A percentile compares a stretch with the other conserved stretches of the same genome.
These are phyloP conservation scores for Penicillium sp. DNA, from an alignment of 2,329 filamentous ascomycete genomes.

Conservation along the genomic window DNA sequence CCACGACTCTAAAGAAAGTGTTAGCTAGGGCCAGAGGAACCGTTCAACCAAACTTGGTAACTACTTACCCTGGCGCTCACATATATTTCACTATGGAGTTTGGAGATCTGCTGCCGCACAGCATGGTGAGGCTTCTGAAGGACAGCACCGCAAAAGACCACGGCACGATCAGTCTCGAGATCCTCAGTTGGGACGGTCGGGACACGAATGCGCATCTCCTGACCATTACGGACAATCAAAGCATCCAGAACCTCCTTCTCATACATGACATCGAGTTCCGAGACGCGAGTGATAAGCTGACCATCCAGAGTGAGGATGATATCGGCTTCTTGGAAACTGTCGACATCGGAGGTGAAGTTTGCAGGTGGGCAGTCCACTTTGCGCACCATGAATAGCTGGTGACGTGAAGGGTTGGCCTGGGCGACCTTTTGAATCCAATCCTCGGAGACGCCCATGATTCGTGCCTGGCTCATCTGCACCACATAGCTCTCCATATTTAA, in stretches of 20 bases:
- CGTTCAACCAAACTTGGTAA: neutral
- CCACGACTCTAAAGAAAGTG: slow-evolving; percentile 63
- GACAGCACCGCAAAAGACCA: slow-evolving; percentile 94
- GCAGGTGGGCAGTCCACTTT: slow-evolving; percentile 73
- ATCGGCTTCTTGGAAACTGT: slow-evolving; percentile 82
- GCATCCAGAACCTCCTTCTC: slow-evolving; percentile 81
- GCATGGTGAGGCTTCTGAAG: slow-evolving; percentile 93
- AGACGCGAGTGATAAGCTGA: slow-evolving; percentile 89
- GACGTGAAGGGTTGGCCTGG: slow-evolving; percentile 83
- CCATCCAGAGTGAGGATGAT: slow-evolving; percentile 89
- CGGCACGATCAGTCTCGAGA: slow-evolving; percentile 87
- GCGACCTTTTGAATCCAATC: slow-evolving; percentile 94
- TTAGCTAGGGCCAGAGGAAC: slow-evolving; percentile 6
- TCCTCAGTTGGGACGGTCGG: slow-evolving; percentile 87
- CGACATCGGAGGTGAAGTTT: slow-evolving; percentile 48
- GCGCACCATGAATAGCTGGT: slow-evolving; percentile 97
- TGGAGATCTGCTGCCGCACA: slow-evolving; percentile 95
- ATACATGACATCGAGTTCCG: slow-evolving; percentile 96
- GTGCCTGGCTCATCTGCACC: slow-evolving; percentile 94
- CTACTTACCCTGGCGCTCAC: slow-evolving; percentile 72
- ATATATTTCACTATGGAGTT: slow-evolving; percentile 94
- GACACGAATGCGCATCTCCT: slow-evolving; percentile 76
- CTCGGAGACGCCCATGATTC: slow-evolving; percentile 95
- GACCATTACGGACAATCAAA: slow-evolving; percentile 80
- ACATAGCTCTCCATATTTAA: slow-evolving; percentile 92